phyloP scores from a whole-genome alignment of 2,329 filamentous ascomycete genomes.

The Colletotrichum tropicale region DNA sequence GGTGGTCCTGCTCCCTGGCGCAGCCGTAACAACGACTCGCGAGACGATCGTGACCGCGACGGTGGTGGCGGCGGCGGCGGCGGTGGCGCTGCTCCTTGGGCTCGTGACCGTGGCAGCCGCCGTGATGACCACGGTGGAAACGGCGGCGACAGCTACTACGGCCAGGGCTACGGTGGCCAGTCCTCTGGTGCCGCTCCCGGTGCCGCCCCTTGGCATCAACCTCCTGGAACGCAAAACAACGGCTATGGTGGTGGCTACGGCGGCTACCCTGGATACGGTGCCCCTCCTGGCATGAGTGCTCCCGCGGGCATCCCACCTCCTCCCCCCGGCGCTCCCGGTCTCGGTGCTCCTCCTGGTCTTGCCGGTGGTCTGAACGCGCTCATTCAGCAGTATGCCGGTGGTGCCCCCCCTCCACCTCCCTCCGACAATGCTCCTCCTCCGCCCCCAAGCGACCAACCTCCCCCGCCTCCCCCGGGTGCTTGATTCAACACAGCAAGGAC shows the following conservation, averaged over 20 bases:
- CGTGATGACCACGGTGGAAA: constrained; percentile 44
- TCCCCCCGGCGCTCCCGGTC: constrained; percentile 37
- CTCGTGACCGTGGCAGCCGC: constrained; percentile 56
- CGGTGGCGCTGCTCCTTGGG: constrained; percentile 63
- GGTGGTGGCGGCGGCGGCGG: constrained; percentile 45
- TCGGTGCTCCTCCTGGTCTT: constrained; percentile 59
- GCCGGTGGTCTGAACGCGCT: constrained; percentile 65
- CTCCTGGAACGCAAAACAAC: constrained; percentile 49
- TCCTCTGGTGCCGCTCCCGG: constrained; percentile 20
- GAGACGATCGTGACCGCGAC: constrained; percentile 40
- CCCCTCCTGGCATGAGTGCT: constrained; percentile 56
- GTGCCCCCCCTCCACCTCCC: constrained; percentile 55
- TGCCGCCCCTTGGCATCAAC: constrained; percentile 66
- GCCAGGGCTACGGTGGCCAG: constrained; percentile 24
- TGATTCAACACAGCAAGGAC: constrained; percentile 28
- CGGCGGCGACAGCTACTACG: constrained; percentile 50
- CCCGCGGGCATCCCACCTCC: constrained; percentile 35
- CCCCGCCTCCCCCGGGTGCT: constrained; percentile 64
- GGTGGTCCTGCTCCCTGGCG: constrained; percentile 86
- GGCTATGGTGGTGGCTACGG: constrained; percentile 62
- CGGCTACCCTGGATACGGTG: constrained; percentile 53
- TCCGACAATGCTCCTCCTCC: constrained; percentile 66
- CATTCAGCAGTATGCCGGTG: constrained; percentile 68
- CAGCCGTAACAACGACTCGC: constrained; percentile 57
- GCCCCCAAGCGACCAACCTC: constrained; percentile 61